A percentile compares a stretch with the other conserved stretches of the same genome.
phyloP scores from a whole-genome alignment of 345 rosid species.

The Brassica juncea region DNA sequence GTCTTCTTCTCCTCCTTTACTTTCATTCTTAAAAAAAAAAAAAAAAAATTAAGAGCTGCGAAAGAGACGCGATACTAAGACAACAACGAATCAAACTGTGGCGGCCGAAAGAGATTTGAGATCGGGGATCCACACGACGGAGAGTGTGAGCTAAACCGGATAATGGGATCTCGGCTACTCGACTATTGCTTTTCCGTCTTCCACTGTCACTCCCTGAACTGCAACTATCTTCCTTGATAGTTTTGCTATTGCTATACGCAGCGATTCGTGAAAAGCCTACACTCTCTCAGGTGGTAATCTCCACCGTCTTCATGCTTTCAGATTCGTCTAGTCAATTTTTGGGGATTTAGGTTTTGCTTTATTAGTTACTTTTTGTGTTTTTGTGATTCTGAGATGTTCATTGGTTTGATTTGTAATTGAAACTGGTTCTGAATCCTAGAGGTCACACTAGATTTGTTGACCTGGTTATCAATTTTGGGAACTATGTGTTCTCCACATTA shows the following conservation, averaged over 20 bases:
- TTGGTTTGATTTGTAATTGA: not conserved
- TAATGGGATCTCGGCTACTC: slow-evolving; percentile 40
- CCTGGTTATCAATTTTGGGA: not conserved
- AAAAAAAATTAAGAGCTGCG: not conserved
- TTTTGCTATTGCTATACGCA: not conserved
- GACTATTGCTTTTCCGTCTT: slow-evolving; percentile 31
- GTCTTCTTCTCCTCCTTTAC: slow-evolving; percentile 30
- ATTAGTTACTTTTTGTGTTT: not conserved
- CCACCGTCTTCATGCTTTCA: slow-evolving; percentile 1
- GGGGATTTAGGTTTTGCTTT: slow-evolving; percentile 32
- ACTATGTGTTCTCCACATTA: not conserved
- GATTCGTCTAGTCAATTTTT: slow-evolving; percentile 27
- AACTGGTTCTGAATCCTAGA: not conserved
- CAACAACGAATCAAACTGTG: slow-evolving; percentile 27
- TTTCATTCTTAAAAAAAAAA: not conserved
- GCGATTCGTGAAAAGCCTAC: slow-evolving; percentile 1
- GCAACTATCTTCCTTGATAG: slow-evolving; percentile 29
- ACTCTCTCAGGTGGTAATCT: slow-evolving; percentile 29
- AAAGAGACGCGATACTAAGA: slow-evolving; percentile 28
- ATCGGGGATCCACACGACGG: slow-evolving; percentile 39
- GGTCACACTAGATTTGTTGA: slow-evolving; percentile 15
- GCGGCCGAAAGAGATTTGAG: slow-evolving; percentile 32
- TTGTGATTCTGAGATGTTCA: not conserved
- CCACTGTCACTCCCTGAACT: slow-evolving; percentile 39
- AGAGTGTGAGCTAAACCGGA: slow-evolving; percentile 29